A percentile compares a stretch with the other conserved stretches of the same genome.
phyloP scores from a whole-genome alignment of 192 early-diverging fungal species.

The Coemansia sp. region DNA sequence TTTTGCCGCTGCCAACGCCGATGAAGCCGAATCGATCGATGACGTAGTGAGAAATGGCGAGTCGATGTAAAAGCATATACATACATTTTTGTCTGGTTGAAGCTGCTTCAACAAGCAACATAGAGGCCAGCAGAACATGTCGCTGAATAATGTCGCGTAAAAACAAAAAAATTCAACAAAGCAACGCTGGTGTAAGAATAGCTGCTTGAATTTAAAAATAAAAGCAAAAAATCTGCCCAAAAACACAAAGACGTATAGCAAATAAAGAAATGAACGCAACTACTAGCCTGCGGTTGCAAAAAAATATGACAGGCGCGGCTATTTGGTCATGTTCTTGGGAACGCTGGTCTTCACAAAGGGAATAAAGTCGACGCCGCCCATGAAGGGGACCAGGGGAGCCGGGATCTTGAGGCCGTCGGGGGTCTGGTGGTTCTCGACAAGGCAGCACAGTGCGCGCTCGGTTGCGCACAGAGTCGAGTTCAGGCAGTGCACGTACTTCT shows the following conservation, averaged over 20 bases:
- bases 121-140: no score
- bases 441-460: constrained; percentile 89
- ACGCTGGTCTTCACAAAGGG: constrained; percentile 59
- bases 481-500: constrained; percentile 95
- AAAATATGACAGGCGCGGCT: neutral
- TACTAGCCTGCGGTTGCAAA: no score
- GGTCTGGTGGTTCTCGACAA: constrained; percentile 97
- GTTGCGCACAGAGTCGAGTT: constrained; percentile 97
- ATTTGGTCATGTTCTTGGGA: constrained; percentile 42
- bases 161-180: no score
- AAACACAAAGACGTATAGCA: no score
- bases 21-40: constrained; percentile 14
- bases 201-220: no score
- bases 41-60: constrained; percentile 11
- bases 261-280: no score
- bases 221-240: neutral
- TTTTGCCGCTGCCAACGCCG: constrained; percentile 9
- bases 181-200: no score
- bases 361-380: constrained; percentile 90
- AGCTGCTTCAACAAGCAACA: no score
- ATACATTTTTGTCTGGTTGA: no score
- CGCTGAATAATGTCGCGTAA: no score
- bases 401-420: constrained; percentile 85
- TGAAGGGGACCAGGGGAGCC: constrained; percentile 80
- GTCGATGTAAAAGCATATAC: neutral